Base-by-base conservation (phyloP, 768 basidiomycete species). In the Saitozyma sp. region DNA sequence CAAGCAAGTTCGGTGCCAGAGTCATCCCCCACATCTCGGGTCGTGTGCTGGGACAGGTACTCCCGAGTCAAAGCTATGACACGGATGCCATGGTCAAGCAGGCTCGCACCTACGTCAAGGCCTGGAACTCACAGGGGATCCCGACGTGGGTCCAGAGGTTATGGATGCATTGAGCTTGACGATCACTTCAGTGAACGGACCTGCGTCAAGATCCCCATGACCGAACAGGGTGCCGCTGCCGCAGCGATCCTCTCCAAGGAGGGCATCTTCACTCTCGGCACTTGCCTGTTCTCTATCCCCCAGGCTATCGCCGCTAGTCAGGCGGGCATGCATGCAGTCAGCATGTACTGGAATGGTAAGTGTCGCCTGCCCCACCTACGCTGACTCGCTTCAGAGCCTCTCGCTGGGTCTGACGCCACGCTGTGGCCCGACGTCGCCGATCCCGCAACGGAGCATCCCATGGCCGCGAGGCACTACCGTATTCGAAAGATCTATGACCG, bases 161-260 rank as follows among this genome's bases (percentile, higher is more conserved):
- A 14, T 52, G 16, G 13, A 50, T n/a, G 57, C 20, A 46, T 50
- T 29, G 10, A 0, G 10, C 20, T 11, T 11, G 13, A 9, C 57
- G 19, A 16, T 58, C 20, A 59, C 29, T 20, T 14, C 61, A 65
- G 67, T 41, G 76, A 80, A 17, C 81, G 84, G 2, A 83, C 84
- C 16, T 85, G 85, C 69, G 84, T 86, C 75, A 86, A 86, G 71
- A 84, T 86, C 46, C 85, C 85, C n/a, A 78, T 82, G 11, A 85
- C 84, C 0, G 83, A 83, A 2, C 82, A 84, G 64, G 82, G 82
- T 2, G 74, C 85, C 51, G 56, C 83, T 7, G 85, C 86, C 1
- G 85, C 84, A 64, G 77, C 78, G 39, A 66, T 80, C 37, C 81
- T 85, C 39, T 77, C 81, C 49, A 78, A 79, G 17, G 70, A 77